Base-by-base conservation (phyloP, 2,329 filamentous ascomycete species). In the Echinosphaeria canescens region DNA sequence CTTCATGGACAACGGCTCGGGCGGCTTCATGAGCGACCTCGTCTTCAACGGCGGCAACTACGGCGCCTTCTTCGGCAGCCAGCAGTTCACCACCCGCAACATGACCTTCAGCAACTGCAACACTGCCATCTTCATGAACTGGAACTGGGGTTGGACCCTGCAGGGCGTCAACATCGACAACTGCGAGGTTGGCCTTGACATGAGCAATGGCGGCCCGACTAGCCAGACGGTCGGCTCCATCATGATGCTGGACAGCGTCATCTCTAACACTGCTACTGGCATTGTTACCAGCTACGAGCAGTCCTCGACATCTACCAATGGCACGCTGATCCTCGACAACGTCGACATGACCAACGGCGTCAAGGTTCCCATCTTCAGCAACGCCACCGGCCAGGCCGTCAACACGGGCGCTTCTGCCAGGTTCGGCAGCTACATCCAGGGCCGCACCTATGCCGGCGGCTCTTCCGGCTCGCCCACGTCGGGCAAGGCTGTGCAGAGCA, bases 91-190 rank as follows among this genome's bases (percentile, higher is more conserved):
- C 22, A 74, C 71, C 15, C 73, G 80, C 36, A 88, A 90, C 49
- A 42, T 88, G 44, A 75, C 62, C 19, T 90, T 90, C 60, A 79
- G 76, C 45, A 61, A 65, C 47, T 84, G 76, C 55, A 62, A 79
- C 42, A 90, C 79, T 2, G 81, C 76, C 33, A 69, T 91, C 34
- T 80, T 66, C 51, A 75, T 88, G 70, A 82, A 82, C 56, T 91
- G 81, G 81, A 79, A 85, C 53, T 91, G 81, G 81, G 57, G 70
- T 12, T 90, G 76, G 74, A 69, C 73, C 24, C 67, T 88, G 50
- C 80, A 85, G 44, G 75, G 66, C 19, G 38, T 90, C 20, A 61
- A 53, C 24, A 78, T 90, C 49, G 70, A 80, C 46, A 68, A 74
- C 43, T 79, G 74, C 43, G 52, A 56, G n/a, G 50, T 84, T 22